phyloP scores from a whole-genome alignment of 2,329 filamentous ascomycete species.

The Trichoderma brevicompactum region DNA sequence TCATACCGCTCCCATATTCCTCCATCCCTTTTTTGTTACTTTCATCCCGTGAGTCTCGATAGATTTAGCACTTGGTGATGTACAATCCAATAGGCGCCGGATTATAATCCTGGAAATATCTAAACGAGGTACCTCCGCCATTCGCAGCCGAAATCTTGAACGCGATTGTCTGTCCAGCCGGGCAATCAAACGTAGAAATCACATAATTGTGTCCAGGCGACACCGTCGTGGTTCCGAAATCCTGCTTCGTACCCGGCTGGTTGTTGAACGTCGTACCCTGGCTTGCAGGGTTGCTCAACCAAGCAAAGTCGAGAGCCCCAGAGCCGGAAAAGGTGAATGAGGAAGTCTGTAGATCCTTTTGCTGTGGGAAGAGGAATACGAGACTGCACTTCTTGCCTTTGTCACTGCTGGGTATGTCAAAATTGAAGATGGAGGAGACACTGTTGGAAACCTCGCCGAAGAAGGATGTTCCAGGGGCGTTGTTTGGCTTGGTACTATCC shows the following conservation, averaged over 20 bases:
- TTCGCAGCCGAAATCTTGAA: slow-evolving; percentile 52
- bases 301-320: slow-evolving; percentile 58
- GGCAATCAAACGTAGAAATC: slow-evolving; percentile 59
- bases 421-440: slow-evolving; percentile 68
- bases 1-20: background rate
- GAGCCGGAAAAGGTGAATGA: slow-evolving; percentile 53
- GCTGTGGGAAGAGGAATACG: slow-evolving; percentile 65
- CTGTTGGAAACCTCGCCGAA: slow-evolving; percentile 59
- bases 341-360: slow-evolving; percentile 62
- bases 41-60: background rate
- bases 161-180: slow-evolving; percentile 54
- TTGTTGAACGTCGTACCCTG: slow-evolving; percentile 58
- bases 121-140: slow-evolving; percentile 54
- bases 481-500: slow-evolving; percentile 57
- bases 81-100: slow-evolving; percentile 49
- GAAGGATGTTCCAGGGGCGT: slow-evolving; percentile 56
- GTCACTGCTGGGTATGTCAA: slow-evolving; percentile 62
- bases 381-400: slow-evolving; percentile 64
- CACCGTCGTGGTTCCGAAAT: slow-evolving; percentile 51
- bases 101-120: slow-evolving; percentile 69
- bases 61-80: slow-evolving; percentile 41
- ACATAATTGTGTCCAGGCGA: slow-evolving; percentile 59
- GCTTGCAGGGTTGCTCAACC: slow-evolving; percentile 52
- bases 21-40: background rate
- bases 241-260: slow-evolving; percentile 50